These are phyloP conservation scores for Aureobasidium pullulans DNA, from an alignment of 2,329 filamentous ascomycete genomes.

Conservation along the genomic window DNA sequence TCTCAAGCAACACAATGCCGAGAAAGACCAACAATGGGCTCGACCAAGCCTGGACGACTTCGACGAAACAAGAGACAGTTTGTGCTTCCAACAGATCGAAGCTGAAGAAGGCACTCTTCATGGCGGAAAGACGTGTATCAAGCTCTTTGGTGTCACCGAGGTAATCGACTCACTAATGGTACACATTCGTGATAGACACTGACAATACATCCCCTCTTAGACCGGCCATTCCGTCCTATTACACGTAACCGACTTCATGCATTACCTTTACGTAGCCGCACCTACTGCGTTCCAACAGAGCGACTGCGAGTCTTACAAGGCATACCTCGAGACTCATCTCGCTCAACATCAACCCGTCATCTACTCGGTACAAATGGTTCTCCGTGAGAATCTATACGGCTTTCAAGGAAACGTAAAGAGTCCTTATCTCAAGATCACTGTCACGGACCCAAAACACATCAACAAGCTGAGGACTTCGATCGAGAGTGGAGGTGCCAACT, in stretches of 20 bases:
- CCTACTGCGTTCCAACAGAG: slow-evolving; percentile 71
- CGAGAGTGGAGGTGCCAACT: slow-evolving; percentile 72
- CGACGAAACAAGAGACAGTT: slow-evolving; percentile 55
- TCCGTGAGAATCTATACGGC: slow-evolving; percentile 86
- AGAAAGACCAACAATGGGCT: slow-evolving; percentile 91
- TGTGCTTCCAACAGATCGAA: slow-evolving; percentile 96
- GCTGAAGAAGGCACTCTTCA: slow-evolving; percentile 79
- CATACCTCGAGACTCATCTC: slow-evolving; percentile 71
- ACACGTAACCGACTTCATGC: slow-evolving; percentile 90
- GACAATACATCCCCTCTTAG: slow-evolving; percentile 26
- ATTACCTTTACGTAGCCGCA: slow-evolving; percentile 91
- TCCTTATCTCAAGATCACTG: slow-evolving; percentile 87
- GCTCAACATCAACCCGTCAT: slow-evolving; percentile 68
- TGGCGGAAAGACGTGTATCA: slow-evolving; percentile 70
- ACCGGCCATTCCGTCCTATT: slow-evolving; percentile 83
- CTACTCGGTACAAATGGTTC: slow-evolving; percentile 70
- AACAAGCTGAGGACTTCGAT: slow-evolving; percentile 66
- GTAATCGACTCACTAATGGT: slow-evolving; percentile 32
- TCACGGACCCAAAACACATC: slow-evolving; percentile 82
- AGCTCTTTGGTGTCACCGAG: slow-evolving; percentile 89
- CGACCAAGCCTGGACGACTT: slow-evolving; percentile 56
- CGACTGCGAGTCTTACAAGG: slow-evolving; percentile 71
- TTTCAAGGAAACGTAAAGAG: slow-evolving; percentile 91
- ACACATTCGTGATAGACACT: slow-evolving; percentile 8
- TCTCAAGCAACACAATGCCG: slow-evolving; percentile 76